Evolutionary conservation across 352 stramenopile species (phyloP).

Genomic region (Phytophthora brassicae): DNA sequence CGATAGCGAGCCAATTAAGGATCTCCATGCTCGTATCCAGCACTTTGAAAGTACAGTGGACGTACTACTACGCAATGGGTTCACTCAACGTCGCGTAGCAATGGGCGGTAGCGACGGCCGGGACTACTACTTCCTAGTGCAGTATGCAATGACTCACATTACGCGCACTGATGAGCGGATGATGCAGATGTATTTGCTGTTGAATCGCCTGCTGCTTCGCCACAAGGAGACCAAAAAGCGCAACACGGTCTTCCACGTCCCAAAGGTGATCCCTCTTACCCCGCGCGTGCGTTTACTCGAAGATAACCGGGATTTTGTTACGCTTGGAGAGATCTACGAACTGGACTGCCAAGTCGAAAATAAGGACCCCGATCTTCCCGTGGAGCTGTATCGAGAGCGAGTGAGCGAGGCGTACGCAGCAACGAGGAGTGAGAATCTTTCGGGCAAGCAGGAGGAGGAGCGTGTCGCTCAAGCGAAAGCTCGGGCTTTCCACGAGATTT

Average conservation of each 20-base stretch:
- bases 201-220: conserved; percentile 83
- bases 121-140: conserved; percentile 91
- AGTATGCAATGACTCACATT: conserved; percentile 93
- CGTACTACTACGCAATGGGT: conserved; percentile 84
- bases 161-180: conserved; percentile 94
- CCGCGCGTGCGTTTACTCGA: conserved; percentile 87
- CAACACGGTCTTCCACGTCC: conserved; percentile 89
- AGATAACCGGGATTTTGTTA: conserved; percentile 84
- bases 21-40: conserved; percentile 89
- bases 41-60: conserved; percentile 89
- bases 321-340: conserved; percentile 87
- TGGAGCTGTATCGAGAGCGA: conserved; percentile 77
- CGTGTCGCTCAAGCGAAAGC: conserved; percentile 65
- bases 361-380: conserved; percentile 75
- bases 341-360: conserved; percentile 65
- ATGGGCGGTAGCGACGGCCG: conserved; percentile 89
- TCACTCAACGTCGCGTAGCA: conserved; percentile 89
- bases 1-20: conserved; percentile 90
- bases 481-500: conserved; percentile 80
- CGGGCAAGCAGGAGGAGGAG: conserved; percentile 61
- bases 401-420: conserved; percentile 71
- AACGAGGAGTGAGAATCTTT: conserved; percentile 29
- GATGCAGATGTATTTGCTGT: conserved; percentile 92
- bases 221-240: conserved; percentile 89
- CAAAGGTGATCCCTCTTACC: conserved; percentile 92